Percentiles rank a stretch among this genome's conserved stretches.
These are phyloP conservation scores for Draba incana DNA, from an alignment of 345 rosid genomes.

Conservation along the genomic window DNA sequence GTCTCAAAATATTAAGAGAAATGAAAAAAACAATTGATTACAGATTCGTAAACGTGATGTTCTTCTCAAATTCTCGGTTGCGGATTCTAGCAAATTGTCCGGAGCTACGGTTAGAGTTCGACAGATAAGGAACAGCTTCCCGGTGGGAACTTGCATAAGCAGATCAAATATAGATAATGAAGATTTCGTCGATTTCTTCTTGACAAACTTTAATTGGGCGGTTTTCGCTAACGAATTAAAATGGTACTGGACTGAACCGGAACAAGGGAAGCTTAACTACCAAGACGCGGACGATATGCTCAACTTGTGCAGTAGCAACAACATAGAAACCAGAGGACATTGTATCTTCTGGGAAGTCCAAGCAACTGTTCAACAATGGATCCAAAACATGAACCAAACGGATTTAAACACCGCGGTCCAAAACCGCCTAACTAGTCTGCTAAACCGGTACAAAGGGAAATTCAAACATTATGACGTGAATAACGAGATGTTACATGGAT, in stretches of 20 bases:
- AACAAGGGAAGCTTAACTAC: constrained; percentile 76
- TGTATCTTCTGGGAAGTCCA: constrained; percentile 99
- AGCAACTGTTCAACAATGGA: constrained; percentile 75
- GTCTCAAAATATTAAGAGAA: not conserved
- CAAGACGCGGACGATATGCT: constrained; percentile 94
- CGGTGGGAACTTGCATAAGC: constrained; percentile 83
- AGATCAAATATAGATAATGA: constrained; percentile 84
- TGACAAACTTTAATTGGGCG: constrained; percentile 85
- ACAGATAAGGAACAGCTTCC: constrained; percentile 77
- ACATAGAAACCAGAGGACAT: constrained; percentile 75
- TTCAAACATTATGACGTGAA: constrained; percentile 94
- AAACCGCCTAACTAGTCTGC: constrained; percentile 68
- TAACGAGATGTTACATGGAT: constrained; percentile 97
- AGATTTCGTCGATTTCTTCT: constrained; percentile 77
- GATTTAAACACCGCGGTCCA: constrained; percentile 66
- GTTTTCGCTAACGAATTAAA: constrained; percentile 90
- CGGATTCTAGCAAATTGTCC: constrained; percentile 41
- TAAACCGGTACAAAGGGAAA: constrained; percentile 76
- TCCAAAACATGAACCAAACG: constrained; percentile 61
- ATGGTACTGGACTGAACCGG: constrained; percentile 97
- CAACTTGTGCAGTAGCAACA: constrained; percentile 60
- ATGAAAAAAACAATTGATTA: constrained; percentile 14
- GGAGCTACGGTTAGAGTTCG: constrained; percentile 58
- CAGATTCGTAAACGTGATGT: constrained; percentile 86
- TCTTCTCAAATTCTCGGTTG: constrained; percentile 61